Evolutionary conservation across 768 basidiomycete genomes (phyloP), one percentile per base, ranked within the genome.

Genomic region (Kockovaella imperatae): DNA sequence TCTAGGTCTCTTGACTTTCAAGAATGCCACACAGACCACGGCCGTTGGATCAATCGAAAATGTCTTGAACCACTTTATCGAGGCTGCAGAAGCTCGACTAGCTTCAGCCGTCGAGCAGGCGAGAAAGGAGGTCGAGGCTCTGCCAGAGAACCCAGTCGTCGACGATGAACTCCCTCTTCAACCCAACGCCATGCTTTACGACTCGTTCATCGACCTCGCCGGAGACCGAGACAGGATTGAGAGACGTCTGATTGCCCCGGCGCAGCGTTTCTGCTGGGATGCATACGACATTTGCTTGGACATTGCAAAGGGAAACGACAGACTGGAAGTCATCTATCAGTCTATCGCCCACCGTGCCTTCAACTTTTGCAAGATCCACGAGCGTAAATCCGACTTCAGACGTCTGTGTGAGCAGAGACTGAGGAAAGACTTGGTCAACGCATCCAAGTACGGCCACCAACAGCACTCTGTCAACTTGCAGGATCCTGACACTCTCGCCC

Each of bases 231-330:
- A 96, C 72, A 76, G 93, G 59, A 95, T 89, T 25, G 91, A 97
- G 73, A 76, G 93, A 38, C 86, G 89, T 5, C 78, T 97, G 43
- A 89, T 99, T 55, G 95, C 89, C 0, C 93, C 93, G 0, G 95
- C 90, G 83, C 83, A 97, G 67, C 90, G 91, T 68, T 95, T 96
- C 72, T 78, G 90, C n/a, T 97, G 91, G 90, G 93, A 97, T 76
- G 87, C 87, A 59, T 96, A 96, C 68, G 82, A 93, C 48, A 95
- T 88, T 17, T 88, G 86, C 1, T 75, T 99, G 34, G 93, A 97
- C 75, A 90, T 90, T 2, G 77, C 96, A 56, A 93, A 96, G 70
- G 93, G 95, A 69, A 96, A 95, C 64, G 86, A 88, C 15, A 76
- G 93, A 15, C 74, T 97, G 31, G 93, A 99, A 73, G 74, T 76